Base-by-base conservation (phyloP, 257 asterid species). In the Solanum rostratum region DNA sequence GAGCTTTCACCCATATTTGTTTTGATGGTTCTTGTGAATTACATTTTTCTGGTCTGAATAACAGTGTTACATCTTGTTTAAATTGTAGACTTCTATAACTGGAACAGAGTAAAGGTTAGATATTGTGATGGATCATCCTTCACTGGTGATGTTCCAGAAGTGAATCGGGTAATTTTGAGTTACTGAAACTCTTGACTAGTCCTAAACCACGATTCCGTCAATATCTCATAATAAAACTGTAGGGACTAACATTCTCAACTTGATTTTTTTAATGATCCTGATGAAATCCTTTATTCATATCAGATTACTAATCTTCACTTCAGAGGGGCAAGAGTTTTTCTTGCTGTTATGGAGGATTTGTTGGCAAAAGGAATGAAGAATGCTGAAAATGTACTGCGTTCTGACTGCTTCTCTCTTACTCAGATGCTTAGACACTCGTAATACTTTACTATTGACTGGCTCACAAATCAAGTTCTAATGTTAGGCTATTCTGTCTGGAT, bases 41-140 rank as follows among this genome's bases (percentile, higher is more conserved):
- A 41, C 33, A 24, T n/a, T 22, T 82, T 85, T 79, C 46, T 30
- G 79, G 29, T 60, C 66, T 63, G 62, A 55, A 49, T 24, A 53
- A 11, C 62, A 49, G 7, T 73, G 22, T 33, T 45, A 57, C 66
- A 9, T 78, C 46, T 8, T 22, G 7, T 87, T 86, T n/a, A 53
- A 82, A 60, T 62, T 80, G 79, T 87, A 90, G 93, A 96, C 87
- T 96, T 96, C 85, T 96, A 96, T 82, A 90, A 92, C 10, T 96
- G 99, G 99, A 96, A 96, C 80, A 88, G 93, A 80, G 85, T 96
- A 76, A 92, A 91, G 89, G 92, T 96, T 83, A 90, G 97, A 85
- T 96, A 96, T 69, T 94, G 98, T 53, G 99, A 96, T 73, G 99
- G 99, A 53, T 89, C 97, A 57, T 96, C 99, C 11, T 96, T 92